A percentile compares a stretch with the other conserved stretches of the same genome.
Conservation (phyloP, 169 alveolate species). For the Plasmodium fragile region DNA sequence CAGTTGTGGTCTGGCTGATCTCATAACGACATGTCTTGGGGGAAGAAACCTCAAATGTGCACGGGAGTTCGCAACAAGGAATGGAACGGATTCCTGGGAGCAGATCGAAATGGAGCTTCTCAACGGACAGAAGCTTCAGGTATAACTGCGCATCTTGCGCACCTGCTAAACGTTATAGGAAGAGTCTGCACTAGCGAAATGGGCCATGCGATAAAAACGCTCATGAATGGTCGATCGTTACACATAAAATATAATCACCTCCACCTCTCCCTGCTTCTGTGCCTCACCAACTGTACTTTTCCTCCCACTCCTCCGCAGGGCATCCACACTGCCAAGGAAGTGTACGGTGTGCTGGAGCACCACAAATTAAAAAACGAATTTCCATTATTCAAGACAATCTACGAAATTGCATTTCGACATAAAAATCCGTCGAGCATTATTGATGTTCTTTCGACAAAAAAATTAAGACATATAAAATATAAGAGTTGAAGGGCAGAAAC, state of each 20-base stretch:
- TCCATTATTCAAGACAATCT: constrained; percentile 50
- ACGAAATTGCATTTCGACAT: constrained; percentile 53
- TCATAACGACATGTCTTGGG: constrained; percentile 93
- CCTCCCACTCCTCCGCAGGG: constrained; percentile 2
- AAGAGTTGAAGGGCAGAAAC: neutral
- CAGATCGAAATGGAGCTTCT: constrained; percentile 91
- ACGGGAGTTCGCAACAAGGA: constrained; percentile 90
- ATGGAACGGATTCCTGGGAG: constrained; percentile 90
- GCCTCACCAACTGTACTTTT: neutral
- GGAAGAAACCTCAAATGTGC: constrained; percentile 94
- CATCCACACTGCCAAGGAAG: constrained; percentile 42
- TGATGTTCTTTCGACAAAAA: constrained; percentile 70
- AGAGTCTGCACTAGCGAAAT: neutral
- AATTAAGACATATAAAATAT: constrained; percentile 57
- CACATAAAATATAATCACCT: neutral
- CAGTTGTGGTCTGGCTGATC: constrained; percentile 94
- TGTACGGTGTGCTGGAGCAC: constrained; percentile 36
- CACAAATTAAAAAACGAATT: constrained; percentile 48
- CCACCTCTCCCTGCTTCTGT: neutral
- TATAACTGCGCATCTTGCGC: constrained; percentile 1
- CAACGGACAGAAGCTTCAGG: constrained; percentile 93
- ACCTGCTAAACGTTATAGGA: neutral
- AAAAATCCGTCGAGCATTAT: constrained; percentile 48
- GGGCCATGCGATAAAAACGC: neutral
- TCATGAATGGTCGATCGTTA: neutral